Percentiles rank a stretch among this genome's conserved stretches.
Evolutionary conservation across 306 rosid species (phyloP).

Genomic region (Leucaena leucocephala): DNA sequence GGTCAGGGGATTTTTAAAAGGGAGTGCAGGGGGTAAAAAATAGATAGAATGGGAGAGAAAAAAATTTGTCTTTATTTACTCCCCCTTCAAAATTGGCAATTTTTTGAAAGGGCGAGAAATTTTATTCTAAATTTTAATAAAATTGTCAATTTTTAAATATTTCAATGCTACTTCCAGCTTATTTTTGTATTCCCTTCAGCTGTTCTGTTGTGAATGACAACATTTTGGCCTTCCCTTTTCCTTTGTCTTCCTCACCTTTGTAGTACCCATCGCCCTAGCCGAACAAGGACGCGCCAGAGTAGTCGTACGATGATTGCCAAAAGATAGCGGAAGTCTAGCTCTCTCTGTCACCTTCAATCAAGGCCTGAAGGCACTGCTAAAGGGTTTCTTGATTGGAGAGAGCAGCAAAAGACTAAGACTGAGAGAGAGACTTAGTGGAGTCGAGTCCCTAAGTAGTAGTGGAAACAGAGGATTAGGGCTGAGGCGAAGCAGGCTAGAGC

Average conservation of each 20-base stretch:
- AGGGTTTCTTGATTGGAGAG: constrained; percentile 63
- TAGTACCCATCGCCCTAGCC: constrained; percentile 99
- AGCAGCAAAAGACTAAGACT: constrained; percentile 37
- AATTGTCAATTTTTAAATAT: too few relatives aligned
- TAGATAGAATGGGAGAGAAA: too few relatives aligned
- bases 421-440: constrained; percentile 35
- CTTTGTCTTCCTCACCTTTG: constrained; percentile 81
- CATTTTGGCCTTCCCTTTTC: constrained; percentile 42
- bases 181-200: not conserved
- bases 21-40: too few relatives aligned
- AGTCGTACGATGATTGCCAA: constrained; percentile 88
- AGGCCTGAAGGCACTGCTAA: constrained; percentile 56
- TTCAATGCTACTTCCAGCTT: too few relatives aligned
- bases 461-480: constrained; percentile 56
- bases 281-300: constrained; percentile 55
- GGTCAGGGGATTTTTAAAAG: too few relatives aligned
- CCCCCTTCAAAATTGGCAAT: too few relatives aligned
- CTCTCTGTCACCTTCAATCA: constrained; percentile 60
- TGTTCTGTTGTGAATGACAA: constrained; percentile 60
- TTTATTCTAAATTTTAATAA: too few relatives aligned
- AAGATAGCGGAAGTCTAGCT: constrained; percentile 91
- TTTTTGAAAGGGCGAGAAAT: too few relatives aligned
- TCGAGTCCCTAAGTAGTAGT: constrained; percentile 41
- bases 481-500: constrained; percentile 51
- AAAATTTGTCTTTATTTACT: too few relatives aligned